Conservation (phyloP, 2,329 filamentous ascomycete species). For the Colletotrichum costaricense region DNA sequence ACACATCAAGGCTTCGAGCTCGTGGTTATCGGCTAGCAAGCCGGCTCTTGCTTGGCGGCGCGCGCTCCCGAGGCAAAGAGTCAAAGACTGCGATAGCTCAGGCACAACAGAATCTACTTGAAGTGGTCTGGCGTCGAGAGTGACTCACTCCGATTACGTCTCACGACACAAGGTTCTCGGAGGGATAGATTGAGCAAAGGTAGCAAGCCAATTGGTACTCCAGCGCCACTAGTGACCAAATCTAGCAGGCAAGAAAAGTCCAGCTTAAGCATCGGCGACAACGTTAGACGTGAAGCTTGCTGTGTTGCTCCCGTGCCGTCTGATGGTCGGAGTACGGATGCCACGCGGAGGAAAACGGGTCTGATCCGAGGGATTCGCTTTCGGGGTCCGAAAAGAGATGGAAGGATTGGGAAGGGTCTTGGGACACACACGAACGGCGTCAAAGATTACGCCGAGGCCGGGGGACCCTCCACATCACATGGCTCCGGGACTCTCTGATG, state of each 20-base stretch:
- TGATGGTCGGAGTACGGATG: not conserved
- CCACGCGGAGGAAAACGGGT: not conserved
- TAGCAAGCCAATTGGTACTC: too few species aligned
- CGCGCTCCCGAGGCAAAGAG: not conserved
- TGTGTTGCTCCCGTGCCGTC: not conserved
- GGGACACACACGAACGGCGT: not conserved
- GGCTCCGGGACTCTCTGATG: not conserved
- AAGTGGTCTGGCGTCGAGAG: too few species aligned
- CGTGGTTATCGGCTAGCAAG: too few species aligned
- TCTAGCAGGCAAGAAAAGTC: too few species aligned
- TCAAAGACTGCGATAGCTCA: not conserved
- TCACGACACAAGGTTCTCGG: not conserved
- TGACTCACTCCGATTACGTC: not conserved
- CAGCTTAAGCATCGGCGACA: not conserved
- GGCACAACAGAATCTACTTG: not conserved
- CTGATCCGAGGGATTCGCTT: not conserved
- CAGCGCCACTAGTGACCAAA: not conserved
- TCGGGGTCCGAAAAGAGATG: not conserved
- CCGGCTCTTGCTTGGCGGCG: too few species aligned
- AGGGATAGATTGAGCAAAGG: too few species aligned
- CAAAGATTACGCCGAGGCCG: not conserved
- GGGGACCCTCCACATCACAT: not conserved
- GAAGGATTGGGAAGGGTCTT: not conserved
- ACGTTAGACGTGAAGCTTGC: too few species aligned
- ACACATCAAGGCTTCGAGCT: too few species aligned